phyloP scores from a whole-genome alignment of 768 basidiomycete genomes.

The Roridomyces roridus region DNA sequence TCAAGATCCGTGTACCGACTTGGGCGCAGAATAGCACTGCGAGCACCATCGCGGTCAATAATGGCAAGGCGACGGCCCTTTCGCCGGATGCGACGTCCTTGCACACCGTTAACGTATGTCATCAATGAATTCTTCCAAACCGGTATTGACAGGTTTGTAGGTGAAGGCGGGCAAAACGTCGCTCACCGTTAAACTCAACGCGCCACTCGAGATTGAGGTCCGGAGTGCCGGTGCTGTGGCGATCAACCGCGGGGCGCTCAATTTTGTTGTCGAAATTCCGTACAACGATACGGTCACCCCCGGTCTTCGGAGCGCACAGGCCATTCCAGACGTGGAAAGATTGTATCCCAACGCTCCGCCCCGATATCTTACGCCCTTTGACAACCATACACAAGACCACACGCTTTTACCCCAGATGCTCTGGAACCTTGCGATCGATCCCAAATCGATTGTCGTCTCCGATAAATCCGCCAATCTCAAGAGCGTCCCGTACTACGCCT shows the following conservation, averaged over 20 bases:
- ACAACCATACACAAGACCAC: constrained; percentile 45
- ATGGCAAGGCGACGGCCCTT: constrained; percentile 26
- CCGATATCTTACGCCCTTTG: constrained; percentile 43
- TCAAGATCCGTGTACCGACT: constrained; percentile 44
- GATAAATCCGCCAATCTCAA: constrained; percentile 34
- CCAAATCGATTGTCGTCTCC: constrained; percentile 38
- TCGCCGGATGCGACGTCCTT: constrained; percentile 36
- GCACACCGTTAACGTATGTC: constrained; percentile 38
- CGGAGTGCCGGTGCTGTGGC: constrained; percentile 44
- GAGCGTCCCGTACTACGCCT: constrained; percentile 44
- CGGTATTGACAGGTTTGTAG: constrained; percentile 2
- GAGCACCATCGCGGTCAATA: constrained; percentile 43
- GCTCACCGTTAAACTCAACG: constrained; percentile 36
- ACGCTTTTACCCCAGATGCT: constrained; percentile 44
- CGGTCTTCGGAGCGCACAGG: constrained; percentile 44
- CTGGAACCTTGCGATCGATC: constrained; percentile 49
- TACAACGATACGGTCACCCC: constrained; percentile 40
- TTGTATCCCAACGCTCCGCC: constrained; percentile 45
- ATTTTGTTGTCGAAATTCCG: constrained; percentile 43
- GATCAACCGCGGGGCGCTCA: constrained; percentile 43
- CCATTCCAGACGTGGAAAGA: constrained; percentile 37
- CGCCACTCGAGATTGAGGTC: constrained; percentile 40
- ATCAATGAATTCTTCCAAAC: not conserved
- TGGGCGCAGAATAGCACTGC: constrained; percentile 41
- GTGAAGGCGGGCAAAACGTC: constrained; percentile 35